These are phyloP conservation scores for Scolecobasidium constrictum DNA, from an alignment of 2,329 filamentous ascomycete species.

Conservation along the genomic window DNA sequence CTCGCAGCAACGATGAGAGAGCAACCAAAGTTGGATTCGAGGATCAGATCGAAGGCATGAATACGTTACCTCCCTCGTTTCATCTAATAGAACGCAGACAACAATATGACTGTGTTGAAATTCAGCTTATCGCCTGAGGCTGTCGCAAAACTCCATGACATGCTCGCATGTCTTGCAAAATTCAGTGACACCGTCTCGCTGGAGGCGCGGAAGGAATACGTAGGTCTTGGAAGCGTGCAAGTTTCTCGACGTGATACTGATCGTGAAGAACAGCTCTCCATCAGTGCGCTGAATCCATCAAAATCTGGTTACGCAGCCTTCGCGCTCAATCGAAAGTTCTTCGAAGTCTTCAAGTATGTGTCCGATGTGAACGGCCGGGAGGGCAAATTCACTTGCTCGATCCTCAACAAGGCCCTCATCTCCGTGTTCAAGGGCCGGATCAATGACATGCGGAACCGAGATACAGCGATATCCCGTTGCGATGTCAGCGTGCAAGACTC, in stretches of 20 bases:
- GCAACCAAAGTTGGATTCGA: no score
- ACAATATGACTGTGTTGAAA: constrained; percentile 41
- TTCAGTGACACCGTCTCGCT: constrained; percentile 72
- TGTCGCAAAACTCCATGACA: constrained; percentile 59
- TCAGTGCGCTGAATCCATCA: constrained; percentile 69
- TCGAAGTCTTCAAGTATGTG: constrained; percentile 59
- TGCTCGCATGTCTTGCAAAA: constrained; percentile 62
- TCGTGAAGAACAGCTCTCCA: constrained; percentile 53
- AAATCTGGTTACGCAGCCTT: constrained; percentile 72
- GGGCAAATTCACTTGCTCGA: constrained; percentile 58
- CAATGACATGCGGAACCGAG: constrained; percentile 52
- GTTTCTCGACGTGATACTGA: constrained; percentile 13
- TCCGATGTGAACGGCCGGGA: constrained; percentile 21
- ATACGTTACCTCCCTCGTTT: no score
- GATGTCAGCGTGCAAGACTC: constrained; percentile 65
- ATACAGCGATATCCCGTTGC: constrained; percentile 62
- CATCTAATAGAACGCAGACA: no score
- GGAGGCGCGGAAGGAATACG: constrained; percentile 59
- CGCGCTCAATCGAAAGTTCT: constrained; percentile 58
- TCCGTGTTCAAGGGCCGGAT: constrained; percentile 63
- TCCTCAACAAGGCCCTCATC: constrained; percentile 63
- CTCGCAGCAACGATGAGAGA: no score
- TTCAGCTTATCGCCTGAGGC: constrained; percentile 68
- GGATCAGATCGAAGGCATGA: no score
- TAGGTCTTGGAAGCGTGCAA: constrained; percentile 22